Base-by-base conservation (phyloP, 1,139 yeast genomes). In the Pichia sp. region DNA sequence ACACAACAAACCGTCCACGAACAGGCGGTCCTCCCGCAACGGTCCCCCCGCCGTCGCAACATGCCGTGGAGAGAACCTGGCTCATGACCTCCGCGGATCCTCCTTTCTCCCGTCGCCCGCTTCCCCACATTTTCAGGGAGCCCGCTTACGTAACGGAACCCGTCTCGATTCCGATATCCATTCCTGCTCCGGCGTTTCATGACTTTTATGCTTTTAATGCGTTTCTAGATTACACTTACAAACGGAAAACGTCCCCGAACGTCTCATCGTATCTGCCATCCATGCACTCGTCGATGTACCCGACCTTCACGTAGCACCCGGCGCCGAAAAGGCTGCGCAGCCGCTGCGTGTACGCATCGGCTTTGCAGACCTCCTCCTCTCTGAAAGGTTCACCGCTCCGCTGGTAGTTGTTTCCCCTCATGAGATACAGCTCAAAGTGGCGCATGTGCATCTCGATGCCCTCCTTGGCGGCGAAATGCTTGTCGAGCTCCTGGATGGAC, bases 401-500 rank as follows among this genome's bases (percentile, higher is more conserved):
- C 8, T 53, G 45, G 26, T 57, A 51, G 31, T 52, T 56, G 3
- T 58, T 60, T 1, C 61, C 49, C 47, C 62, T 55, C 56, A 59
- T 58, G 2, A 66, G 50, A 46, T 60, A 62, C 7, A 66, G 40
- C 34, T 57, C 48, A 11, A 66, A 11, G 5, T 52, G 54, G 15
- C 57, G 56, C 60, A 65, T 53, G 16, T 57, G 56, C 38, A 42
- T 57, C 36, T 51, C 52, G 29, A 61, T 44, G 6, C 50, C 55
- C 1, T 52, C 45, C 8, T 49, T 55, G n/a, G 53, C 31, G 8
- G n/a, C 49, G 44, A 66, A 64, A 23, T 61, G 59, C 31, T 60
- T 63, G 34, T 64, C 67, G 13, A 67, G 51, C 47, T 67, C 70
- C 13, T 51, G 51, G 5, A 52, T 51, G 26, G 58, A 60, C 15